These are phyloP conservation scores for Suillus brevipes DNA, from an alignment of 768 basidiomycete genomes.

Conservation along the genomic window DNA sequence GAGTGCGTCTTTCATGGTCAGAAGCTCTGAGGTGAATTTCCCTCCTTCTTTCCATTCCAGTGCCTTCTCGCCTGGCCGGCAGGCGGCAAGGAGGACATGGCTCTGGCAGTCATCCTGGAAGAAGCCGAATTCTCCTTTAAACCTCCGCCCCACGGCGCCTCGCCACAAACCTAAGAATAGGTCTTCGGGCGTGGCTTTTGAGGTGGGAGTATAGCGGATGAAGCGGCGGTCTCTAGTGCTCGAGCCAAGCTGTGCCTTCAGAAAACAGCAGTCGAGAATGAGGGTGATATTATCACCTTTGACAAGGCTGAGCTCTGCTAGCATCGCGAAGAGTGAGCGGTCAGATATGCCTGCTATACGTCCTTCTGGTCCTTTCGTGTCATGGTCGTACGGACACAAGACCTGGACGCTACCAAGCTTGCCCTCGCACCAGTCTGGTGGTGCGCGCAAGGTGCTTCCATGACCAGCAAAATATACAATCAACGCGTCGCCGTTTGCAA, in stretches of 20 bases:
- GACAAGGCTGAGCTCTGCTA: constrained; percentile 50
- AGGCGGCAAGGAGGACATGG: constrained; percentile 60
- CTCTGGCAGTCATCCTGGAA: constrained; percentile 41
- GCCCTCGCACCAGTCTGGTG: constrained; percentile 57
- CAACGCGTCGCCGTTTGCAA: constrained; percentile 63
- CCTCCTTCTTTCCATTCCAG: constrained; percentile 65
- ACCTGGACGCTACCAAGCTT: constrained; percentile 50
- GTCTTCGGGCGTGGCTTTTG: constrained; percentile 54
- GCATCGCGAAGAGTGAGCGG: constrained; percentile 61
- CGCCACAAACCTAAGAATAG: constrained; percentile 58
- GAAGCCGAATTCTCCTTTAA: constrained; percentile 42
- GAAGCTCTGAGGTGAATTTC: constrained; percentile 56
- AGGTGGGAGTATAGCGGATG: constrained; percentile 61
- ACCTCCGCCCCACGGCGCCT: constrained; percentile 39
- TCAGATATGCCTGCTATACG: constrained; percentile 66
- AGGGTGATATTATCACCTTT: constrained; percentile 74
- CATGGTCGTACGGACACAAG: constrained; percentile 67
- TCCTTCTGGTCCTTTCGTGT: constrained; percentile 46
- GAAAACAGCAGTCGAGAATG: constrained; percentile 67
- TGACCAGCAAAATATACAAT: constrained; percentile 76
- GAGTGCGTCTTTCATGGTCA: constrained; percentile 44
- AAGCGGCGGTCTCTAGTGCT: constrained; percentile 46
- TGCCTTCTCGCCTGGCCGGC: constrained; percentile 53
- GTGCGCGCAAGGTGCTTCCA: constrained; percentile 58
- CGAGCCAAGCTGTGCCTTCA: constrained; percentile 38